Conservation (phyloP, 768 basidiomycete genomes). For the Infundibulicybe gibba region DNA sequence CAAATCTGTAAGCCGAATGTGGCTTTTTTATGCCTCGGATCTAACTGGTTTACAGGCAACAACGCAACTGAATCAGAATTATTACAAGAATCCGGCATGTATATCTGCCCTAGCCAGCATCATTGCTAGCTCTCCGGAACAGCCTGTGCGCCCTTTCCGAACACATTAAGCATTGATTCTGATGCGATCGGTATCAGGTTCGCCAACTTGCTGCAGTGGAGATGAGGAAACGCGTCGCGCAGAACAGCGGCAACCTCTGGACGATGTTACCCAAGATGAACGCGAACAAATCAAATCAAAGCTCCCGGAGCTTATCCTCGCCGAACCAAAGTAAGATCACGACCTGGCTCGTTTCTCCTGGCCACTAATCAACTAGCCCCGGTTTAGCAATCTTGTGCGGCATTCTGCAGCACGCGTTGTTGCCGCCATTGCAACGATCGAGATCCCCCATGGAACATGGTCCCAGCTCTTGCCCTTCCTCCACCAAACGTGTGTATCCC, state of each 20-base stretch:
- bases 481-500: constrained; percentile 68
- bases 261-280: constrained; percentile 58
- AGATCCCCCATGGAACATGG: constrained; percentile 80
- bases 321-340: constrained; percentile 67
- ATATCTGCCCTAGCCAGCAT: constrained; percentile 90
- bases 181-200: constrained; percentile 48
- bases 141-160: constrained; percentile 54
- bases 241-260: constrained; percentile 85
- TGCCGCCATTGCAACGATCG: constrained; percentile 87
- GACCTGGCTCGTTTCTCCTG: constrained; percentile 4
- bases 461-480: constrained; percentile 86
- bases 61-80: constrained; percentile 84
- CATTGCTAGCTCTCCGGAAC: constrained; percentile 80
- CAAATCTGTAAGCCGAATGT: constrained; percentile 67
- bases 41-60: constrained; percentile 62
- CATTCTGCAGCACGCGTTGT: constrained; percentile 92
- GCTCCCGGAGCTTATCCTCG: constrained; percentile 72
- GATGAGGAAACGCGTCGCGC: constrained; percentile 85
- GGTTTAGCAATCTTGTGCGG: constrained; percentile 81
- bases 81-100: constrained; percentile 87
- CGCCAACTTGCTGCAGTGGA: constrained; percentile 97
- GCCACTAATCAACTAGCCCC: constrained; percentile 12
- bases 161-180: constrained; percentile 5
- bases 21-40: background rate
- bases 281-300: constrained; percentile 84